phyloP scores from a whole-genome alignment of 192 early-diverging fungal genomes.

The Jimgerdemannia flammicorona region DNA sequence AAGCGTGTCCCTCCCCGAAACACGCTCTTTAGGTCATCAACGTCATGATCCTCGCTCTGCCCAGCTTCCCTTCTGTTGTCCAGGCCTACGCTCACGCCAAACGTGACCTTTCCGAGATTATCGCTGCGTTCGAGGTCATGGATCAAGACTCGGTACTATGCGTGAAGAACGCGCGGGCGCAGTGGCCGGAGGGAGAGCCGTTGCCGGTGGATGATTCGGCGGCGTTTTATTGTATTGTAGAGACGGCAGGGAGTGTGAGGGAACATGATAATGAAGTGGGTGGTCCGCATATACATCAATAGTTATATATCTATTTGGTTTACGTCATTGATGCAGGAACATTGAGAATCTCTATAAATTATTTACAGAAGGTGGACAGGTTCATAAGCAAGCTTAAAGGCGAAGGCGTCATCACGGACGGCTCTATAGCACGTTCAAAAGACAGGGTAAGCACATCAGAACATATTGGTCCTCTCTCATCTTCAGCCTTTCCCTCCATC shows the following conservation, averaged over 20 bases:
- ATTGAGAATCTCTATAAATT: neutral
- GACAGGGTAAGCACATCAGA: constrained; percentile 49
- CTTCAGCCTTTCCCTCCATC: neutral
- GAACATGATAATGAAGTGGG: constrained; percentile 71
- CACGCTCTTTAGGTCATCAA: constrained; percentile 17
- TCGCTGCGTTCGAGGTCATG: constrained; percentile 96
- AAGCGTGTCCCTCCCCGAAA: no score
- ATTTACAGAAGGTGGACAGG: constrained; percentile 49
- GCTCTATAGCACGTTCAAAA: constrained; percentile 76
- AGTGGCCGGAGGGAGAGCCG: constrained; percentile 29
- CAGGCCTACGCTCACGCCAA: constrained; percentile 69
- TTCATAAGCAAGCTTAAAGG: constrained; percentile 72
- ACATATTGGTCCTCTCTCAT: neutral
- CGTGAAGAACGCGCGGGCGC: constrained; percentile 60
- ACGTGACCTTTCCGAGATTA: constrained; percentile 74
- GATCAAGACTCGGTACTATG: constrained; percentile 66
- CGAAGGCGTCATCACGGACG: constrained; percentile 67
- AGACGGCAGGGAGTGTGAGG: constrained; percentile 92
- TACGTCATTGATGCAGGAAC: no score
- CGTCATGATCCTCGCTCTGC: constrained; percentile 71
- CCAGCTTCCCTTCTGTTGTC: constrained; percentile 71
- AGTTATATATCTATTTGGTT: no score
- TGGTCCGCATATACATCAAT: neutral
- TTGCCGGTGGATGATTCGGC: constrained; percentile 56
- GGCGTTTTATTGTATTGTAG: constrained; percentile 89